Evolutionary conservation across 495 filamentous ascomycete species (phyloP).

Genomic region (Friedmanniomyces endolithicus): DNA sequence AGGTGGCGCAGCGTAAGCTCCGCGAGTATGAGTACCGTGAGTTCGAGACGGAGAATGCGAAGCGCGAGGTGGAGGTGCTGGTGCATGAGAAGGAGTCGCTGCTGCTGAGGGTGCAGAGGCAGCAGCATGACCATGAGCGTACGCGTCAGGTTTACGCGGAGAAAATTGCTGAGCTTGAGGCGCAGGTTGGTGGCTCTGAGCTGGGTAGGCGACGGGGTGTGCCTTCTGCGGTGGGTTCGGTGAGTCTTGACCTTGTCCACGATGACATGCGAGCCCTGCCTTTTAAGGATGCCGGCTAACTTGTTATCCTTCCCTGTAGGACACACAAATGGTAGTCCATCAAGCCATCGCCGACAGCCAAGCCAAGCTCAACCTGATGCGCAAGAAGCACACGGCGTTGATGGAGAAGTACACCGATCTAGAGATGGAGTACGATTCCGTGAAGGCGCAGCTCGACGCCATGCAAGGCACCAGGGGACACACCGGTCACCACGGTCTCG

Average conservation of each 20-base stretch:
- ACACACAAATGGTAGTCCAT: constrained; percentile 26
- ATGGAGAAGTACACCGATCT: constrained; percentile 28
- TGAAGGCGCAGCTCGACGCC: constrained; percentile 9
- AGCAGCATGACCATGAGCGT: constrained; percentile 40
- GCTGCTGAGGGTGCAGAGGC: constrained; percentile 38
- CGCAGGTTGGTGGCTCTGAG: constrained; percentile 29
- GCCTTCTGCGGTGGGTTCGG: background rate
- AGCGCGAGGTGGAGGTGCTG: constrained; percentile 40
- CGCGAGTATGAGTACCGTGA: constrained; percentile 47
- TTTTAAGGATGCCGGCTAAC: too few species aligned
- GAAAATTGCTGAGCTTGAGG: constrained; percentile 35
- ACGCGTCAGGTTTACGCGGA: constrained; percentile 34
- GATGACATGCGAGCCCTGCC: too few species aligned
- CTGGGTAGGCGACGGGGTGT: background rate
- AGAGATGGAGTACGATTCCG: constrained; percentile 22
- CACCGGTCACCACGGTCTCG: background rate
- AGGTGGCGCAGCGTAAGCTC: constrained; percentile 43
- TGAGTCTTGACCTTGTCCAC: too few species aligned
- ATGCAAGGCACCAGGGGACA: constrained; percentile 17
- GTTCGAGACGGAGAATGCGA: constrained; percentile 39
- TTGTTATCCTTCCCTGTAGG: background rate
- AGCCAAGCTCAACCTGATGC: constrained; percentile 34
- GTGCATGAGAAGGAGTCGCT: constrained; percentile 40
- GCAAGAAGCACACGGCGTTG: constrained; percentile 35
- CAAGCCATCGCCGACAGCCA: constrained; percentile 35